Conservation (phyloP, 306 rosid genomes). For the Albizia julibrissin region DNA sequence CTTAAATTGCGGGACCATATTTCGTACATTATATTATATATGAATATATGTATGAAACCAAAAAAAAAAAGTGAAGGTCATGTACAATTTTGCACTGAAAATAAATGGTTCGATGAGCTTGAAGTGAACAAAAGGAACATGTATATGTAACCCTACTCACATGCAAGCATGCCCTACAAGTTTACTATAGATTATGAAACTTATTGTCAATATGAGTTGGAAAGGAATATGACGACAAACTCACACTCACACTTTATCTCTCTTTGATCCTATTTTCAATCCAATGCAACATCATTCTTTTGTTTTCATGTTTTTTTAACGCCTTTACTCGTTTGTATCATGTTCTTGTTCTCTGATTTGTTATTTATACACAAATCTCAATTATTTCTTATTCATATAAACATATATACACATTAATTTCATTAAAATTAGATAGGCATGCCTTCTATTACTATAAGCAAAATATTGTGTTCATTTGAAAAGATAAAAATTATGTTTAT, state of each 20-base stretch:
- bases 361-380: no score
- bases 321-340: not conserved
- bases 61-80: no score
- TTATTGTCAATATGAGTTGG: not conserved
- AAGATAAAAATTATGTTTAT: no score
- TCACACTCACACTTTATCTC: not conserved
- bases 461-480: no score
- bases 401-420: not conserved
- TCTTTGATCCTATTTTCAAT: not conserved
- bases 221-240: not conserved
- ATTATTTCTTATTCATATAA: not conserved
- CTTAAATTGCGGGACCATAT: not conserved
- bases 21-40: not conserved
- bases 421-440: not conserved
- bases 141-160: not conserved
- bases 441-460: no score
- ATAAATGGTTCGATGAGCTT: not conserved
- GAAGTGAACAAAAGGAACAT: not conserved
- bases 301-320: not conserved
- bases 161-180: slow-evolving; percentile 1
- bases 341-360: not conserved
- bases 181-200: not conserved
- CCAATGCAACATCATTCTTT: not conserved
- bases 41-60: not conserved
- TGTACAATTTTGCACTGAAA: not conserved